A percentile compares a stretch with the other conserved stretches of the same genome.
phyloP scores from a whole-genome alignment of 495 filamentous ascomycete species.

The Penicillium simplicissimum region DNA sequence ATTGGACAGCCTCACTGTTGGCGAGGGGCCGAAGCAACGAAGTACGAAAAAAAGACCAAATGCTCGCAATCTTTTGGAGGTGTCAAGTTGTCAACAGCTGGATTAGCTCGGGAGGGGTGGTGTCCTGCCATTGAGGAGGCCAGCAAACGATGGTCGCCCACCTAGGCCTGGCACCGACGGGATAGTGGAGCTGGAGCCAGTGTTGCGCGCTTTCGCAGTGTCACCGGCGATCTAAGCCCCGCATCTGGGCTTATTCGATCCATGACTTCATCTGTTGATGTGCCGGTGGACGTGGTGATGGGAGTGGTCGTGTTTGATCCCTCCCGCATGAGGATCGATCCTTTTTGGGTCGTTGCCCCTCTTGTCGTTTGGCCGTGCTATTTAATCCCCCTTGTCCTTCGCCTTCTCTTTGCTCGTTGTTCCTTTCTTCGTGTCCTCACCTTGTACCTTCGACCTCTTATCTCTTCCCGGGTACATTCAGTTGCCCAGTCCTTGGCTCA shows the following conservation, averaged over 20 bases:
- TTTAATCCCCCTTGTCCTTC: not conserved
- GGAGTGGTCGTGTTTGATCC: not conserved
- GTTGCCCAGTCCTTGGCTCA: not conserved
- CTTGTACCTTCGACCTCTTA: not conserved
- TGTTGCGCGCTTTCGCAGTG: not conserved
- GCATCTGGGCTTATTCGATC: not conserved
- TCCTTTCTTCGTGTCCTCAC: not conserved
- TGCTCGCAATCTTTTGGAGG: not conserved
- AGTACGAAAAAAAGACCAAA: not conserved
- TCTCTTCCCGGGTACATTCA: not conserved
- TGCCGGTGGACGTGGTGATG: not conserved
- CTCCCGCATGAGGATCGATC: constrained; percentile 1
- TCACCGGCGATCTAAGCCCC: not conserved
- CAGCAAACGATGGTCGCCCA: not conserved
- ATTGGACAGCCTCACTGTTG: not conserved
- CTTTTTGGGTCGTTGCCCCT: not conserved
- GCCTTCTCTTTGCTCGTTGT: not conserved
- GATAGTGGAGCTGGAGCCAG: not conserved
- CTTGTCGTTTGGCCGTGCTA: not conserved
- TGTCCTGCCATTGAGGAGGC: not conserved
- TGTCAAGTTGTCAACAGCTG: not conserved
- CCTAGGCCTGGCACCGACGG: not conserved
- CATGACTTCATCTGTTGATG: not conserved
- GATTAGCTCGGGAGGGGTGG: not conserved
- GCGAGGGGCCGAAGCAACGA: not conserved